Evolutionary conservation across 345 rosid genomes (phyloP), one percentile per base, ranked within the genome.

Genomic region (Kandelia obovata): DNA sequence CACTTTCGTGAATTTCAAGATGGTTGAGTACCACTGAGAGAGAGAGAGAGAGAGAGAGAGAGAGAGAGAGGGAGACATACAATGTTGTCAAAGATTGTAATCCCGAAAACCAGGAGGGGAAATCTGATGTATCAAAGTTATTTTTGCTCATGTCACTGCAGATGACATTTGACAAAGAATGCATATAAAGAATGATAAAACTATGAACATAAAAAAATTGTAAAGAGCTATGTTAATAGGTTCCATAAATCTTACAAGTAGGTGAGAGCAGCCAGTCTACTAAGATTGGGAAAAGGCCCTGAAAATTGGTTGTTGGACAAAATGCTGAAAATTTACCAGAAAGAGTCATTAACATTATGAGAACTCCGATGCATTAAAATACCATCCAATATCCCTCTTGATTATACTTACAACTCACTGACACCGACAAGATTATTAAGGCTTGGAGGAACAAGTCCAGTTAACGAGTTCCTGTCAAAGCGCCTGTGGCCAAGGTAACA

Each of bases 131-230:
- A 1, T 69, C 74, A 31, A 96, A 90, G 56, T 77, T 81, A 35
- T 92, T 96, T 77, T 88, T 92, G 79, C 98, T 90, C 67, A 92
- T 60, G 71, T 89, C 97, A 82, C 99, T 96, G 86, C 72, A 71
- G 21, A 72, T 34, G 71, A 61, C 63, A 58, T 16, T 15, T 21
- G 31, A 3, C 53, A 65, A 9, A 34, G 31, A 68, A 51, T 5
- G 27, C 58, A 51, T 3, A 52, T 23, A 4, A 15, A 23, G 7
- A 49, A 34, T 10, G 56, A 27, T 46, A 70, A 23, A 43, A 58
- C 34, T 37, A 49, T 23, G 2, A 31, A 28, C 23, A 26, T 17
- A 9, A 47, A 49, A 53, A 13, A 26, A 20, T 15, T 52, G 39
- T 28, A 31, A 31, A 30, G 35, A 1, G 7, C 47, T 46, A 28